Base-by-base conservation (phyloP, 305 asterid genomes). In the Fraxinus baroniana region DNA sequence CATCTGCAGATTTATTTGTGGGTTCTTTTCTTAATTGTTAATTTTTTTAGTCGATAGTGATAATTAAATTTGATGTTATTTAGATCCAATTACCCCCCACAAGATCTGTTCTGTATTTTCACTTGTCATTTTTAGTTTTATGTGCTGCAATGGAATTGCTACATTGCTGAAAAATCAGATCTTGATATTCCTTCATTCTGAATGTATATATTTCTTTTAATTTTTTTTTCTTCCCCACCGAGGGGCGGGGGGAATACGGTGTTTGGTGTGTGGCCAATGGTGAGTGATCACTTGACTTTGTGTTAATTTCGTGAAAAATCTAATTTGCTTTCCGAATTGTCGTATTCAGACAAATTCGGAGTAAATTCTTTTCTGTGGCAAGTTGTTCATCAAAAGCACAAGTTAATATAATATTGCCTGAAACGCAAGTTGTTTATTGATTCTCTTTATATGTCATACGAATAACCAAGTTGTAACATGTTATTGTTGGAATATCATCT, bases 281-380 rank as follows among this genome's bases (percentile, higher is more conserved):
- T 57, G 44, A 76, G 82, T 41, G 66, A 26, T 55, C 76, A 37
- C 74, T 85, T 55, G 75, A 46, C 68, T 62, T 78, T 74, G 17
- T 39, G 18, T 37, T 32, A 76, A 77, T 37, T 74, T 78, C 39
- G 82, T 72, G 68, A 74, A 74, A 78, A 28, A 82, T 55, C 52
- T 79, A 62, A 87, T 75, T 37, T 76, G 84, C 78, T 78, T 44
- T 76, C 80, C 68, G 37, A 75, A 62, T n/a, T 9, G 78, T 74
- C 77, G n/a, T 66, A 73, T 36, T 80, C 60, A 39, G 71, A 33
- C 55, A 80, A 66, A 82, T 81, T 68, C 77, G 44, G n/a, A 68
- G 74, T 26, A 68, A 68, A 75, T 79, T 80, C 76, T 33, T 81
- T 41, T 73, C 76, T 78, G 41, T 77, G 71, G 77, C 62, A 41